A percentile compares a stretch with the other conserved stretches of the same genome.
These are phyloP conservation scores for Lentinula detonsa DNA, from an alignment of 768 basidiomycete species.

Conservation along the genomic window DNA sequence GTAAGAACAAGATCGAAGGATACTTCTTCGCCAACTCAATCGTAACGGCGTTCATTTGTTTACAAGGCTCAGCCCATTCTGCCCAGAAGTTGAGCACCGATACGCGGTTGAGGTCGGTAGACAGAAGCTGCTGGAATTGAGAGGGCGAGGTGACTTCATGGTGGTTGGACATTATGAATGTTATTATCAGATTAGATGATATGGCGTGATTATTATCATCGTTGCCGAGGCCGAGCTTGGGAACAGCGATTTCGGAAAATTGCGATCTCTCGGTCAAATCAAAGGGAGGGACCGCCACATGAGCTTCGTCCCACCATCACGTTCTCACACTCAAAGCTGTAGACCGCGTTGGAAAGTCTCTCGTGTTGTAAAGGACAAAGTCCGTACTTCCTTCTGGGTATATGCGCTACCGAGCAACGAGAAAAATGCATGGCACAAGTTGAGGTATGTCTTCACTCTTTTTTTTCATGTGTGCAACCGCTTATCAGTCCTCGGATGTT, in stretches of 20 bases:
- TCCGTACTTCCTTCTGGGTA: no score
- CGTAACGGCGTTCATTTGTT: slow-evolving; percentile 80
- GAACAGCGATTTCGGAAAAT: no score
- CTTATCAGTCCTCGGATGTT: not conserved
- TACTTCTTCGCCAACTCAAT: slow-evolving; percentile 70
- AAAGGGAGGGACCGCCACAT: no score
- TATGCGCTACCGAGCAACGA: no score
- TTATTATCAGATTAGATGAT: slow-evolving; percentile 7
- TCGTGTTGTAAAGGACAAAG: no score
- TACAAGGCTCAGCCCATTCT: slow-evolving; percentile 87
- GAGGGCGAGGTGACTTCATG: slow-evolving; percentile 50
- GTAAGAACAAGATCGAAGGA: slow-evolving; percentile 61
- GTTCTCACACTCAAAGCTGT: no score
- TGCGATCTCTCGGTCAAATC: no score
- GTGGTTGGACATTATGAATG: slow-evolving; percentile 21
- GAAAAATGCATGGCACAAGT: no score
- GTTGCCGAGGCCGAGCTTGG: not conserved
- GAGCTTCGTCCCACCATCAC: no score
- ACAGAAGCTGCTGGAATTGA: slow-evolving; percentile 72
- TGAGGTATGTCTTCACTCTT: no score
- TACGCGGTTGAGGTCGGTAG: slow-evolving; percentile 68
- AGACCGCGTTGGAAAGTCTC: no score
- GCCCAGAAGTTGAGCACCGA: slow-evolving; percentile 96
- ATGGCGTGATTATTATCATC: not conserved
- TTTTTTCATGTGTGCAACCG: not conserved